These are phyloP conservation scores for Neopestalotiopsis clavispora DNA, from an alignment of 2,329 filamentous ascomycete species.

Conservation along the genomic window DNA sequence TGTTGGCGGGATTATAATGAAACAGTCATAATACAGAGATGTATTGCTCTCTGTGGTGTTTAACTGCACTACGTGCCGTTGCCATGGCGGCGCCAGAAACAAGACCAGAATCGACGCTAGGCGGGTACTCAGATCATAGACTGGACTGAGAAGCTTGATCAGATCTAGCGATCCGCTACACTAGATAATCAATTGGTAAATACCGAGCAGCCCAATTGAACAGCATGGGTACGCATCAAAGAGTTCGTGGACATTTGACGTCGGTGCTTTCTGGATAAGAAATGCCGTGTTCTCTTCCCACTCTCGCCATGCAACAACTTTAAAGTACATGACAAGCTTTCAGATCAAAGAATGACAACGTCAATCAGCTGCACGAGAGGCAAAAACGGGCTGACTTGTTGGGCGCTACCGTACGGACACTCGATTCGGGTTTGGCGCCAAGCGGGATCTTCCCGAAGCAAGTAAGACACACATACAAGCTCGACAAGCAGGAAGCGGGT, in stretches of 20 bases:
- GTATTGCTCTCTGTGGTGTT: background rate
- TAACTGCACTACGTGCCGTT: background rate
- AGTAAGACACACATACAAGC: no score
- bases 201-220: no score
- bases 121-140: background rate
- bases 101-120: background rate
- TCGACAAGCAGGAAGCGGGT: background rate
- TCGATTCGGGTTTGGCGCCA: no score
- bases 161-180: no score
- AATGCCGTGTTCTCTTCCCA: no score
- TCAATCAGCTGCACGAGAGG: background rate
- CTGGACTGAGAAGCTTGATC: no score
- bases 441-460: background rate
- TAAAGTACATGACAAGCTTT: background rate
- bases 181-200: no score
- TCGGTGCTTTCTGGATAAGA: no score
- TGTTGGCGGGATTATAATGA: background rate
- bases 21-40: background rate
- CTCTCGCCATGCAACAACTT: background rate
- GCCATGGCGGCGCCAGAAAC: background rate
- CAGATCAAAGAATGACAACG: background rate
- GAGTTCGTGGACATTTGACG: no score
- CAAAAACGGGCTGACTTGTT: no score
- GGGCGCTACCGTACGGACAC: no score
- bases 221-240: no score